Base-by-base conservation (phyloP, 83 land plant genomes). In the Picea abies region DNA sequence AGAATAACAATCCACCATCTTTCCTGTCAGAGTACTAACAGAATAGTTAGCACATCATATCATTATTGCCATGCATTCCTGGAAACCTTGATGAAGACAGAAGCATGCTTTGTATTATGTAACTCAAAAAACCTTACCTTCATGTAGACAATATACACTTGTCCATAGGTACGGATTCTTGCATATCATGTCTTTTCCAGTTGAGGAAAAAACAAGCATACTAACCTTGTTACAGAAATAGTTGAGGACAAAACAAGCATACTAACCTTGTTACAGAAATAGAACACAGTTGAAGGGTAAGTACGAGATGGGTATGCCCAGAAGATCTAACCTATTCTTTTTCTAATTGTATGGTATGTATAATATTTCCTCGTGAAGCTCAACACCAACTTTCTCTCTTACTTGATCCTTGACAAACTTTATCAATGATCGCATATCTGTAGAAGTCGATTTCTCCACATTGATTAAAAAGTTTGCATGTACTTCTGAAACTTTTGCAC, bases 401-500 rank as follows among this genome's bases (percentile, higher is more conserved):
- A 94, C 96, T 60, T 80, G 86, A 68, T 92, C 89, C 76, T 92
- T 89, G 5, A 89, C 89, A 52, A 87, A 37, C 19, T 84, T 80
- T 60, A 94, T 89, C 35, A 94, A 86, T 10, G 85, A 79, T 60
- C 79, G 85, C 90, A 92, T 89, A 80, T 94, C 92, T 26, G 62
- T 63, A 61, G 96, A 88, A 68, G 82, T 86, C 10, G 90, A 84
- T 19, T 82, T 83, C 63, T 87, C 87, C 15, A 63, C 81, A 80
- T 94, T 92, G 63, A 92, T 75, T 29, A 94, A 80, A 84, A 92
- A 94, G 77, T 92, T 94, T 12, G 94, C 96, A 84, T 92, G 96
- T 25, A 87, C 29, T 10, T 90, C 88, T 3, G 96, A 94, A 17
- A 94, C 86, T 83, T 86, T 90, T 68, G 96, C 96, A 19, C 90